A percentile compares a stretch with the other conserved stretches of the same genome.
Evolutionary conservation across 2,329 filamentous ascomycete species (phyloP).

Genomic region (Fusarium denticulatum): DNA sequence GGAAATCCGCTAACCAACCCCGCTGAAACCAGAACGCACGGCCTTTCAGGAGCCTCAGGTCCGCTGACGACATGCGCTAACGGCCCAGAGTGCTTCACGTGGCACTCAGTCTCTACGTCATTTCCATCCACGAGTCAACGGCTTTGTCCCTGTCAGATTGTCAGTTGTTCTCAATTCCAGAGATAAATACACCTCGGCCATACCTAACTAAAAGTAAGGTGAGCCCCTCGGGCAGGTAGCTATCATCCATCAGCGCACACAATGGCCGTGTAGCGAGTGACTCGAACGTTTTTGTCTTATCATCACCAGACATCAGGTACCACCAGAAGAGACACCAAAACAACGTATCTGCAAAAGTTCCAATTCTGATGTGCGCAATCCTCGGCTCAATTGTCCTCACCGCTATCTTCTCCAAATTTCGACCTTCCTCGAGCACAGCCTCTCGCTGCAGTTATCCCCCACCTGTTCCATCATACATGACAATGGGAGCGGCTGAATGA

Average conservation of each 20-base stretch:
- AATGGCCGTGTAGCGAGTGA: neutral
- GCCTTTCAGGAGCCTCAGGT: slow-evolving; percentile 20
- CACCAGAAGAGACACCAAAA: slow-evolving; percentile 12
- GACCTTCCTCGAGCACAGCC: slow-evolving; percentile 10
- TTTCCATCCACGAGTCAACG: slow-evolving; percentile 8
- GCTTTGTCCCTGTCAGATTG: neutral
- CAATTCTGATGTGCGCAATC: slow-evolving; percentile 5
- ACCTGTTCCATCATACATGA: slow-evolving; percentile 1
- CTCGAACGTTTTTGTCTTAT: neutral
- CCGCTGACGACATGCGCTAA: slow-evolving; percentile 37
- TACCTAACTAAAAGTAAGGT: neutral
- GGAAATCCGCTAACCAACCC: slow-evolving; percentile 12
- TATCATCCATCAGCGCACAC: neutral
- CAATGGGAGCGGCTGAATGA: slow-evolving; percentile 7
- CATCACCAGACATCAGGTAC: slow-evolving; percentile 23
- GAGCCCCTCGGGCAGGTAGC: neutral
- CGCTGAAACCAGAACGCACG: slow-evolving; percentile 12
- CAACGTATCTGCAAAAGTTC: slow-evolving; percentile 19
- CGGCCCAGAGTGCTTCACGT: slow-evolving; percentile 22
- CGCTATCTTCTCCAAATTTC: slow-evolving; percentile 3
- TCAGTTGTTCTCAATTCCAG: slow-evolving; percentile 6
- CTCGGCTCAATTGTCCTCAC: slow-evolving; percentile 8
- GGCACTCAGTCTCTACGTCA: slow-evolving; percentile 27
- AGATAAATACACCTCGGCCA: neutral
- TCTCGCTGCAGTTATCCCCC: slow-evolving; percentile 12